Percentiles rank a stretch among this genome's conserved stretches.
phyloP scores from a whole-genome alignment of 495 filamentous ascomycete genomes.

The Penicillium chermesinum region DNA sequence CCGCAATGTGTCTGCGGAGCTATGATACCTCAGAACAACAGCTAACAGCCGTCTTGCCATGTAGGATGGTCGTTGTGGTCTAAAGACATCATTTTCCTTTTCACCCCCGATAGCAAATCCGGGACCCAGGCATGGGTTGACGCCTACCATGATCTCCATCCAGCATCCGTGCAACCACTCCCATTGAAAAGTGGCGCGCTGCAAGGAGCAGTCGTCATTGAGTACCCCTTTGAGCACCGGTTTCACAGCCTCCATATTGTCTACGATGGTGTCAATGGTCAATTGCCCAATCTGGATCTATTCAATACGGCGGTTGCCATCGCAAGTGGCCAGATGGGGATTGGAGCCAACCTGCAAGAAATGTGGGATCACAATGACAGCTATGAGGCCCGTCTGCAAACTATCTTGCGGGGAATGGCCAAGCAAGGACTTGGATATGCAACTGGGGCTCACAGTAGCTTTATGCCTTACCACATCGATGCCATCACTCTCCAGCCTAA shows the following conservation, averaged over 20 bases:
- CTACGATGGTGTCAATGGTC: constrained; percentile 95
- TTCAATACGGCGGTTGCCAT: constrained; percentile 91
- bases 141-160: constrained; percentile 89
- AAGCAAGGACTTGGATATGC: constrained; percentile 85
- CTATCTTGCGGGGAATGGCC: constrained; percentile 90
- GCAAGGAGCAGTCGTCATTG: constrained; percentile 89
- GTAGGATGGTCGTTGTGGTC: constrained; percentile 95
- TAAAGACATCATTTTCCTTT: constrained; percentile 93
- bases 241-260: constrained; percentile 86
- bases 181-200: constrained; percentile 88
- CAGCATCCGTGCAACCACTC: constrained; percentile 63
- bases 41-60: too few species aligned
- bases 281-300: constrained; percentile 90
- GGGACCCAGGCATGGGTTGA: constrained; percentile 97
- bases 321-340: constrained; percentile 87
- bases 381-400: constrained; percentile 77
- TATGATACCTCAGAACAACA: too few species aligned
- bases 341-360: constrained; percentile 73
- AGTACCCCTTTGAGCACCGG: constrained; percentile 77
- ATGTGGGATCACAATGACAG: constrained; percentile 79
- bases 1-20: too few species aligned
- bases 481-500: constrained; percentile 88
- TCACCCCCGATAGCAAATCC: constrained; percentile 81
- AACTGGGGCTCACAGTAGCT: constrained; percentile 87
- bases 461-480: constrained; percentile 97